Conservation (phyloP, 495 filamentous ascomycete genomes). For the Penicillium bialowiezense region DNA sequence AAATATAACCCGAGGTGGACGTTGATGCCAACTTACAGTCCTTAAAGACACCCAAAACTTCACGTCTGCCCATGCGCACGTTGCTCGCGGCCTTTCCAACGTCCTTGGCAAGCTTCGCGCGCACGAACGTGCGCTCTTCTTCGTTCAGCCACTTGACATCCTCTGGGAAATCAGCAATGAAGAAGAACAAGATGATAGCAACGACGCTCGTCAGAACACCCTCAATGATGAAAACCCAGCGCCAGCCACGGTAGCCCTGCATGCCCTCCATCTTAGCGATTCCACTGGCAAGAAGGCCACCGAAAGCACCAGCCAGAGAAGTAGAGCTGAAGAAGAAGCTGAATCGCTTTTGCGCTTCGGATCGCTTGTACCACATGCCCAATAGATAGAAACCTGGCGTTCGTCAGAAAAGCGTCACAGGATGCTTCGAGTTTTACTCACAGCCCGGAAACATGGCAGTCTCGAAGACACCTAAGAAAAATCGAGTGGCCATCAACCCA, state of each 20-base stretch:
- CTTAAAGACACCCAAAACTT: slow-evolving; percentile 71
- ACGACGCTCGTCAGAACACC: slow-evolving; percentile 70
- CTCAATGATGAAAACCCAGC: slow-evolving; percentile 77
- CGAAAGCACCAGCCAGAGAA: slow-evolving; percentile 81
- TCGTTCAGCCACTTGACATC: slow-evolving; percentile 59
- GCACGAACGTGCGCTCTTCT: slow-evolving; percentile 74
- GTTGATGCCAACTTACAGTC: slow-evolving; percentile 50
- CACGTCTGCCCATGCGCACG: slow-evolving; percentile 56
- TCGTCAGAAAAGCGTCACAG: background rate
- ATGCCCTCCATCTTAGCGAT: slow-evolving; percentile 74
- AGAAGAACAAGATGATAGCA: slow-evolving; percentile 72
- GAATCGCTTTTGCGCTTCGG: slow-evolving; percentile 84
- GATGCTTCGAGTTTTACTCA: slow-evolving; percentile 12
- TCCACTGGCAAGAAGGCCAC: slow-evolving; percentile 75
- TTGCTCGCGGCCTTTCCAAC: slow-evolving; percentile 73
- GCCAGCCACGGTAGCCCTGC: slow-evolving; percentile 74
- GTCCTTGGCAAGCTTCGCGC: slow-evolving; percentile 70
- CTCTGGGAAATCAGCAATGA: slow-evolving; percentile 74
- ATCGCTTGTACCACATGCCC: slow-evolving; percentile 85
- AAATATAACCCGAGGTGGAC: background rate
- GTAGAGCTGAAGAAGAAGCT: slow-evolving; percentile 87
- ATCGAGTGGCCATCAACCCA: slow-evolving; percentile 77
- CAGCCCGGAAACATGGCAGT: slow-evolving; percentile 83
- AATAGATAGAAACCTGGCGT: slow-evolving; percentile 70
- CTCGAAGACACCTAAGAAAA: slow-evolving; percentile 87